Percentiles rank a stretch among this genome's conserved stretches.
Evolutionary conservation across 164 flowering plant species (phyloP).

Genomic region (Magnolia officinalis): DNA sequence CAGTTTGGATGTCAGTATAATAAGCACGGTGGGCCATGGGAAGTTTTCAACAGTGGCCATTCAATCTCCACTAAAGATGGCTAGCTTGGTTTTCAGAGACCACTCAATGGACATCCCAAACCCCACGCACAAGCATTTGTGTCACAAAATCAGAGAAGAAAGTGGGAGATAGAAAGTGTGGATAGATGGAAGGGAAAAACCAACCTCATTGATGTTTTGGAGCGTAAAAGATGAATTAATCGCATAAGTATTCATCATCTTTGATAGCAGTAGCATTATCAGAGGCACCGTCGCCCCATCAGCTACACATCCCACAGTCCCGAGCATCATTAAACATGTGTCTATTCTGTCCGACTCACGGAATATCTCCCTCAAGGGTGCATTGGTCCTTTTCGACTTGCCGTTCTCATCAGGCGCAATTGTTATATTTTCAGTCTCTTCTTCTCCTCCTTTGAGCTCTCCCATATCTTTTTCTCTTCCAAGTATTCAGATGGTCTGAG

Average conservation of each 20-base stretch:
- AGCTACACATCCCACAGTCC: conserved; percentile 29
- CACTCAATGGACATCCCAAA: no score
- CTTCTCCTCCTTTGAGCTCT: not conserved
- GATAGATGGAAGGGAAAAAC: not conserved
- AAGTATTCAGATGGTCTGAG: not conserved
- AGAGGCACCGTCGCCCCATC: conserved; percentile 27
- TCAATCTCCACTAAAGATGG: no score
- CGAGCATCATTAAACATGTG: conserved; percentile 26
- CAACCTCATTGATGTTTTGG: not conserved
- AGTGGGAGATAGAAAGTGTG: no score
- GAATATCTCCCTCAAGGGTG: not conserved
- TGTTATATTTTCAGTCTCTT: not conserved
- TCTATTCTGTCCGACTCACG: conserved; percentile 26
- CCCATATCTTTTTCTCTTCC: not conserved
- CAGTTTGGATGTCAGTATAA: no score
- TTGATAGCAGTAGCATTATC: conserved; percentile 28
- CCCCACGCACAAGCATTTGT: no score
- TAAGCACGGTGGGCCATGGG: no score
- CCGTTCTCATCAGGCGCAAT: not conserved
- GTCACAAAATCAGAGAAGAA: no score
- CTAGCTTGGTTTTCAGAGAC: no score
- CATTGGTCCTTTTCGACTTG: not conserved
- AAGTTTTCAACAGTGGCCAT: no score
- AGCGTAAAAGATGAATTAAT: not conserved
- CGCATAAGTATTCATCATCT: conserved; percentile 18